These are phyloP conservation scores for Tritrichomonas foetus DNA, from an alignment of 208 protist genomes.

Conservation along the genomic window DNA sequence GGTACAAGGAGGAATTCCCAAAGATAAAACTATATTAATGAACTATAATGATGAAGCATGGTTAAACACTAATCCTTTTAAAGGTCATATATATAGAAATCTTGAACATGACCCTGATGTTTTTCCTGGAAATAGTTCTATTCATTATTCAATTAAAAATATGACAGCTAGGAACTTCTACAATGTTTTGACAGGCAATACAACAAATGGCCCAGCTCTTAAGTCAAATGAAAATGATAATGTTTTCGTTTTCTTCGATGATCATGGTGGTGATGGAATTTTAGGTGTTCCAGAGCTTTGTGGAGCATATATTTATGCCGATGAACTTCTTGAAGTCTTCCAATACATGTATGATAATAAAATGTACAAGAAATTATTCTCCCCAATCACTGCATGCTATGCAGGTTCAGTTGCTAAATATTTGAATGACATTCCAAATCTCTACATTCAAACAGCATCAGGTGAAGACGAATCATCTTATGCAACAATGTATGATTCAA, in stretches of 20 bases:
- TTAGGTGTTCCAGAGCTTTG: not conserved
- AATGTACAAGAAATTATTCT: not conserved
- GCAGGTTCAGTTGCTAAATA: too few species aligned
- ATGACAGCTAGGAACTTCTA: not conserved
- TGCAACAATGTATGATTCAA: too few species aligned
- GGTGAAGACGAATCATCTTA: too few species aligned
- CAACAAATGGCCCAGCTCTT: not conserved
- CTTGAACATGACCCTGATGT: too few species aligned
- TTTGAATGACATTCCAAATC: too few species aligned
- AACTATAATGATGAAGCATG: too few species aligned
- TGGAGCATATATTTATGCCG: not conserved
- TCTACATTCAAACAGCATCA: too few species aligned
- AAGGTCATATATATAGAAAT: too few species aligned
- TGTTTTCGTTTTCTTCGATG: constrained; percentile 10
- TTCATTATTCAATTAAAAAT: not conserved
- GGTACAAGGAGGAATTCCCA: too few species aligned
- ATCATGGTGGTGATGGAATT: constrained; percentile 2
- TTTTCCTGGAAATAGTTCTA: too few species aligned
- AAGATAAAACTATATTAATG: too few species aligned
- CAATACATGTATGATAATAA: not conserved
- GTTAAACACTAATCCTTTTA: too few species aligned
- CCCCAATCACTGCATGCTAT: not conserved
- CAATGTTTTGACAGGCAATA: not conserved
- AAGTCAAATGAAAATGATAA: not conserved
- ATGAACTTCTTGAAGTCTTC: not conserved